Evolutionary conservation across 345 rosid species (phyloP).

Genomic region (Arabidopsis thaliana): TAIR10.1 NC_003071.7:8991501-8992000

Average conservation of each 20-base stretch:
- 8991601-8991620: background rate
- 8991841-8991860: background rate
- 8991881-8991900: slow-evolving; percentile 76
- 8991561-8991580: background rate
- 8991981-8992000: slow-evolving; percentile 94
- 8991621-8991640: slow-evolving; percentile 8
- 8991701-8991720: slow-evolving; percentile 46
- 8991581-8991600: background rate
- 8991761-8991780: slow-evolving; percentile 76
- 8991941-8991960: slow-evolving; percentile 85
- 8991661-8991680: background rate
- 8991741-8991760: slow-evolving; percentile 94
- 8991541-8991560: background rate
- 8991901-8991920: slow-evolving; percentile 90
- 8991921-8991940: slow-evolving; percentile 91
- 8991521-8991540: slow-evolving; percentile 25
- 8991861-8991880: slow-evolving; percentile 60
- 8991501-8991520: slow-evolving; percentile 89
- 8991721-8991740: slow-evolving; percentile 99
- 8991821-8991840: background rate
- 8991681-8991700: background rate
- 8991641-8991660: background rate
- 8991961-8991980: slow-evolving; percentile 76
- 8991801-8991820: background rate
- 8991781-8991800: slow-evolving; percentile 9